Base-by-base conservation (phyloP, 2,329 filamentous ascomycete species). In the Penicillium sp. region DNA sequence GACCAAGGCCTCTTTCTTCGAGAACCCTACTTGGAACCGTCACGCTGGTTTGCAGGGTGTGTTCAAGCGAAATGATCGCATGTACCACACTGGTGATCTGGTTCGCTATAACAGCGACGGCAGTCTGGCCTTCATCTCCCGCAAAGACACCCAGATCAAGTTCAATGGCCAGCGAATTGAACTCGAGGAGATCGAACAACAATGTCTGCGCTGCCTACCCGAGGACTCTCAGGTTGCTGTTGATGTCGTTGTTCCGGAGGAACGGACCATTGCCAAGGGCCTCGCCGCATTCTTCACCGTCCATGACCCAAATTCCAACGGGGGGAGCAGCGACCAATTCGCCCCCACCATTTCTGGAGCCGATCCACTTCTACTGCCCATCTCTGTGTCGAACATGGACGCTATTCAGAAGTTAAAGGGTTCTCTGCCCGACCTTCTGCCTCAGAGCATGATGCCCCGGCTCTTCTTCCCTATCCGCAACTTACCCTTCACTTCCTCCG, bases 161-260 rank as follows among this genome's bases (percentile, higher is more conserved):
- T 66, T 80, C 40, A 75, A 78, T 33, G 78, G 78, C 3, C 75
- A 78, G 57, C 74, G 78, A 0, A 75, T 80, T 45, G 78, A 80
- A 57, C 64, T 80, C 7, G 78, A 74, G 15, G 77, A 80, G 57
- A 77, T 80, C 47, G 78, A 80, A 56, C 73, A 78, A 53, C 75
- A 78, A 48, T 71, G 77, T 35, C 67, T 72, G 25, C 64, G 71
- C 10, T 71, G 73, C 33, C 69, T 77, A 6, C 70, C 75, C 5
- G 47, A 65, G 3, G 67, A 70, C 12, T 72, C 73, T 4, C 75
- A 78, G 45, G 76, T 75, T 3, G 77, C 75, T 0, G 78, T 79
- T n/a, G 78, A 80, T 47, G 64, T 80, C 0, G 74, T 75, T 13
- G 67, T 64, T 3, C 71, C 71, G 4, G 63, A 74, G 35, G 62